A percentile compares a stretch with the other conserved stretches of the same genome.
Evolutionary conservation across 2,329 filamentous ascomycete species (phyloP).

Genomic region (Didymosphaeria variabile): DNA sequence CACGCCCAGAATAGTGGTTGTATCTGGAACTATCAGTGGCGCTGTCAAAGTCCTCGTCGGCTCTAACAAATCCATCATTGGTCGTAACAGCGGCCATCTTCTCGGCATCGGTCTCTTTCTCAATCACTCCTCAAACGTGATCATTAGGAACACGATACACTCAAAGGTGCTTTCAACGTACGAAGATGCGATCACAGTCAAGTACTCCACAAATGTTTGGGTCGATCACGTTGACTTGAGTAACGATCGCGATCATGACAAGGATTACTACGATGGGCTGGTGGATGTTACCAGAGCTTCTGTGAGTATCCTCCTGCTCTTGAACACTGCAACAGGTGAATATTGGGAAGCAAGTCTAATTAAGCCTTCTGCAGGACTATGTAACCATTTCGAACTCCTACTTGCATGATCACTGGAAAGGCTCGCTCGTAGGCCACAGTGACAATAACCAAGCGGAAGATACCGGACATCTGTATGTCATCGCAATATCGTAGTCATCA

Average conservation of each 20-base stretch:
- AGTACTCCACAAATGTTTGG: constrained; percentile 63
- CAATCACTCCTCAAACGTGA: constrained; percentile 59
- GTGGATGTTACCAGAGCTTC: constrained; percentile 61
- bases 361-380: constrained; percentile 64
- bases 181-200: constrained; percentile 60
- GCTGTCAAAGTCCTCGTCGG: constrained; percentile 52
- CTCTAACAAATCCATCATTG: constrained; percentile 59
- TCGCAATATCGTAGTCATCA: neutral
- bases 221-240: constrained; percentile 72
- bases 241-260: constrained; percentile 64
- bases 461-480: constrained; percentile 64
- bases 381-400: constrained; percentile 62
- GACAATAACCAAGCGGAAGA: constrained; percentile 66
- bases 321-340: too few relatives aligned
- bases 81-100: constrained; percentile 36
- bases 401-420: constrained; percentile 67
- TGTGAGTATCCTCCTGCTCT: neutral
- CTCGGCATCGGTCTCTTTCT: constrained; percentile 56
- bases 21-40: constrained; percentile 55
- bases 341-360: neutral
- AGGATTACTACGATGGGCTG: constrained; percentile 73
- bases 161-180: constrained; percentile 51
- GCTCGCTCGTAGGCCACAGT: constrained; percentile 64
- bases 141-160: constrained; percentile 63
- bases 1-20: constrained; percentile 54